Percentiles rank a stretch among this genome's conserved stretches.
Conservation (phyloP, 2,329 filamentous ascomycete species). For the Cercospora sesami region DNA sequence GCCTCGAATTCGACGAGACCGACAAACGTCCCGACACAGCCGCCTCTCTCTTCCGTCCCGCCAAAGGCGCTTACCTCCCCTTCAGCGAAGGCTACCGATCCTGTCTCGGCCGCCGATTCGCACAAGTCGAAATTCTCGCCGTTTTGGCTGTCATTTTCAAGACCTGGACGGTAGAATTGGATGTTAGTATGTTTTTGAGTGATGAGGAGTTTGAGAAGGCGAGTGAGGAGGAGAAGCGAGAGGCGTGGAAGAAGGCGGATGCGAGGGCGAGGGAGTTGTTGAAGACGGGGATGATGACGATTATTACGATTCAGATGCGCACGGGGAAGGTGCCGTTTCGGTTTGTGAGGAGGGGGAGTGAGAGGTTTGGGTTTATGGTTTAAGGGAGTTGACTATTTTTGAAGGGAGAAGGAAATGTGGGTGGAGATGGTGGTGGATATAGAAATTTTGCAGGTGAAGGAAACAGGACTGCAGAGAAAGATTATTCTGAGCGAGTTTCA, state of each 20-base stretch:
- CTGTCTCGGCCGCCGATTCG: slow-evolving; percentile 58
- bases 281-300: slow-evolving; percentile 55
- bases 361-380: slow-evolving; percentile 57
- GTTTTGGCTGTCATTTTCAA: slow-evolving; percentile 55
- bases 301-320: slow-evolving; percentile 72
- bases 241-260: slow-evolving; percentile 63
- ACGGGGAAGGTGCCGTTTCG: slow-evolving; percentile 64
- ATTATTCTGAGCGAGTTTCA: not conserved
- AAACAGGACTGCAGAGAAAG: not conserved
- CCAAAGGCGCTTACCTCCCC: slow-evolving; percentile 55
- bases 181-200: slow-evolving; percentile 53
- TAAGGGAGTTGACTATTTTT: not conserved
- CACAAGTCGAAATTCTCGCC: slow-evolving; percentile 58
- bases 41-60: slow-evolving; percentile 60
- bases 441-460: not conserved
- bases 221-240: slow-evolving; percentile 52
- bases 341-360: slow-evolving; percentile 67
- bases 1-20: slow-evolving; percentile 54
- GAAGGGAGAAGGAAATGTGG: not conserved
- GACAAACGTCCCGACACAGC: slow-evolving; percentile 60
- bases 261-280: slow-evolving; percentile 56
- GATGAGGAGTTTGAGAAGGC: slow-evolving; percentile 45
- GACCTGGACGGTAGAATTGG: slow-evolving; percentile 68
- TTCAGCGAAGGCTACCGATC: slow-evolving; percentile 58
- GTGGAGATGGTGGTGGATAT: not conserved